These are phyloP conservation scores for Bothriochloa decipiens DNA, from an alignment of 176 grass and related monocot species.

Conservation along the genomic window DNA sequence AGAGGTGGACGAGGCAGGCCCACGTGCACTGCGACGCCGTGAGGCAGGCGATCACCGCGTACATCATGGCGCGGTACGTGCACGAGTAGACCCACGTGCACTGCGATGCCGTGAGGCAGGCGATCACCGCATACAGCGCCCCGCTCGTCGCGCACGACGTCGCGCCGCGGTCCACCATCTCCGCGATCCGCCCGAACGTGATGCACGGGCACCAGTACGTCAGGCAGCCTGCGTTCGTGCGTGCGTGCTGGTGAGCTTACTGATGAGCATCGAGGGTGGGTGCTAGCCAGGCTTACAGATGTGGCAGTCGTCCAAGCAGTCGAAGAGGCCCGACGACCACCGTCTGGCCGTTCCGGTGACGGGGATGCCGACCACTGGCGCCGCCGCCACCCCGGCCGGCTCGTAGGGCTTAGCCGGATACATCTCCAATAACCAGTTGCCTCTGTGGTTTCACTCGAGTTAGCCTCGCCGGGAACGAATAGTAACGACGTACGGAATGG, in stretches of 20 bases:
- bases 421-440: background rate
- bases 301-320: conserved; percentile 58
- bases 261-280: too few species aligned
- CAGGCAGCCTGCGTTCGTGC: conserved; percentile 35
- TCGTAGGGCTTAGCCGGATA: background rate
- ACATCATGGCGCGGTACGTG: conserved; percentile 60
- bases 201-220: conserved; percentile 77
- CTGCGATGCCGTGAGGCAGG: conserved; percentile 20
- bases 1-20: conserved; percentile 81
- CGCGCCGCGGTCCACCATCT: conserved; percentile 66
- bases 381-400: background rate
- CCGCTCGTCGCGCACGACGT: conserved; percentile 58
- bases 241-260: background rate
- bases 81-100: conserved; percentile 60
- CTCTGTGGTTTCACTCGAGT: too few species aligned
- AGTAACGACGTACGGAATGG: too few species aligned
- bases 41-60: conserved; percentile 40
- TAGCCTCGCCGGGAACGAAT: too few species aligned
- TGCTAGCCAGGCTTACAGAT: conserved; percentile 26
- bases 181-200: conserved; percentile 69
- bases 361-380: background rate
- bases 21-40: conserved; percentile 45
- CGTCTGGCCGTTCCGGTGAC: too few species aligned
- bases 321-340: conserved; percentile 69
- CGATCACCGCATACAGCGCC: conserved; percentile 48